These are phyloP conservation scores for Globisporangium sylvaticum DNA, from an alignment of 352 stramenopile genomes.

Conservation along the genomic window DNA sequence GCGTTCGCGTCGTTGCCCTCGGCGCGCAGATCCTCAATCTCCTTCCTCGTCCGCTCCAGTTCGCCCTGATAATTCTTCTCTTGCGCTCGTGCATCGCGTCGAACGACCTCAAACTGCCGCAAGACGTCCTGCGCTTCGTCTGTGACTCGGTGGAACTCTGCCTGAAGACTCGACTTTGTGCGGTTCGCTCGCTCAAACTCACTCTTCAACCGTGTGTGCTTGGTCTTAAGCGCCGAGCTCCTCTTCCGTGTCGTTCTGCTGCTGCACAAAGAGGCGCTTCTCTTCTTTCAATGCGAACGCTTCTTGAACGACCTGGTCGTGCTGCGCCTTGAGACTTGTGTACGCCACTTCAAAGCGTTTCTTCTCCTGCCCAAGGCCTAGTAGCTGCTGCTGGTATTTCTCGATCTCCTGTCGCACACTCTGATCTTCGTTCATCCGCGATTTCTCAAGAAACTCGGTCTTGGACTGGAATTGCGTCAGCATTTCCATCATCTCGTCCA, in stretches of 20 bases:
- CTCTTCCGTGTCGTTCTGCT: slow-evolving; percentile 34
- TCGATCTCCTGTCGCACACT: slow-evolving; percentile 35
- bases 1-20: slow-evolving; percentile 39
- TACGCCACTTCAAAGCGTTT: slow-evolving; percentile 33
- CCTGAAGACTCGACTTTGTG: slow-evolving; percentile 43
- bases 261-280: slow-evolving; percentile 21
- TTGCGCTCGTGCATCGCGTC: slow-evolving; percentile 43
- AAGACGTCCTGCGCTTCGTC: slow-evolving; percentile 57
- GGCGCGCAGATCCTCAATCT: slow-evolving; percentile 38
- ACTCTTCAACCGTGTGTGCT: slow-evolving; percentile 24
- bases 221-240: slow-evolving; percentile 19
- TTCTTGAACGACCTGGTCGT: slow-evolving; percentile 28
- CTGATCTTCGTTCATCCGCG: slow-evolving; percentile 34
- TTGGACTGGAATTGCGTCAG: slow-evolving; percentile 50
- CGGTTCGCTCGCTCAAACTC: slow-evolving; percentile 45
- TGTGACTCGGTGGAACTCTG: slow-evolving; percentile 45
- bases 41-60: slow-evolving; percentile 36
- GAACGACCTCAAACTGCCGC: slow-evolving; percentile 58
- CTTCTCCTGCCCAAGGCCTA: slow-evolving; percentile 30
- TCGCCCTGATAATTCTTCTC: slow-evolving; percentile 40
- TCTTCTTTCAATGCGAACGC: slow-evolving; percentile 32
- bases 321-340: slow-evolving; percentile 19
- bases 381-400: slow-evolving; percentile 32
- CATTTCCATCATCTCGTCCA: slow-evolving; percentile 67
- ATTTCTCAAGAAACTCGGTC: slow-evolving; percentile 47